Evolutionary conservation across 2,329 filamentous ascomycete species (phyloP).

Genomic region (Apiospora phragmitis): DNA sequence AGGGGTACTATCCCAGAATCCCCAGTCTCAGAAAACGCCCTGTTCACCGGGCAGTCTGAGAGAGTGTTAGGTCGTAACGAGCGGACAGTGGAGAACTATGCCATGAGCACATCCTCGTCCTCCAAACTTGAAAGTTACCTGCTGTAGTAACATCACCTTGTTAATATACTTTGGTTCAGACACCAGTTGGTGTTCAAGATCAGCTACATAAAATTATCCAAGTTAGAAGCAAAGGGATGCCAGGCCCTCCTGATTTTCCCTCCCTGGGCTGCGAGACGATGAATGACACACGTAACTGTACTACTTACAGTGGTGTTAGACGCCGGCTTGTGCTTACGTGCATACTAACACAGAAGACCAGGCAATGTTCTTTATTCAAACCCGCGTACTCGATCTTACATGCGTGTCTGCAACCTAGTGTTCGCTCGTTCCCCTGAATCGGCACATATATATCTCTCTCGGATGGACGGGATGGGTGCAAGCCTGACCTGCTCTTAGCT

Average conservation of each 20-base stretch:
- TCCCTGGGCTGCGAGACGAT: not conserved
- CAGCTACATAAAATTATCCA: not conserved
- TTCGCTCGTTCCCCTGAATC: not conserved
- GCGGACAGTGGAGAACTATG: not conserved
- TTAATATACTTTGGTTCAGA: not conserved
- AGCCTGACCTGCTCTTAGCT: not conserved
- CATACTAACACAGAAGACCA: not conserved
- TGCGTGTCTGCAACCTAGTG: not conserved
- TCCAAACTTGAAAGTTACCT: not conserved
- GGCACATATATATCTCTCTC: not conserved
- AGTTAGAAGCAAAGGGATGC: not conserved
- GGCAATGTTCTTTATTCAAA: not conserved
- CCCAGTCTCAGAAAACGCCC: constrained; percentile 1
- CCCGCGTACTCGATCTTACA: not conserved
- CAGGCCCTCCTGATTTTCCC: not conserved
- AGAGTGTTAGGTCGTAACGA: not conserved
- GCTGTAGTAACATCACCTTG: not conserved
- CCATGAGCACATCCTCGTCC: not conserved
- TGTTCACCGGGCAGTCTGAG: not conserved
- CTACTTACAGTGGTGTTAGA: not conserved
- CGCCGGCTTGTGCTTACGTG: not conserved
- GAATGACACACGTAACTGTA: not conserved
- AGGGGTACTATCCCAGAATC: not conserved
- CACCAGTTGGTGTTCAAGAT: not conserved
- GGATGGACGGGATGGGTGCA: not conserved